Evolutionary conservation across 345 rosid species (phyloP).

Genomic region (Laguncularia racemosa): DNA sequence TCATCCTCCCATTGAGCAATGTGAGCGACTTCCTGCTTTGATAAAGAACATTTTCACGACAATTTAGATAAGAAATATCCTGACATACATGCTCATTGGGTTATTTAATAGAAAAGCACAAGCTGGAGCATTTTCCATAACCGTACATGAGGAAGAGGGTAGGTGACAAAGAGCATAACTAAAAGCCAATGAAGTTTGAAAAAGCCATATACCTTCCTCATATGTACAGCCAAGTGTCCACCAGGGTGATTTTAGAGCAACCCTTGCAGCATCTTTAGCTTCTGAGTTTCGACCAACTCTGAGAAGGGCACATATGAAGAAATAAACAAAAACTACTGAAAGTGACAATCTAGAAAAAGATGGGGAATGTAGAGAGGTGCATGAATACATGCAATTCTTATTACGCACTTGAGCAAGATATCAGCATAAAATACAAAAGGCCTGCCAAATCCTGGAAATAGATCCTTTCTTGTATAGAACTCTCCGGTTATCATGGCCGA

Average conservation of each 20-base stretch:
- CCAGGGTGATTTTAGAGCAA: constrained; percentile 82
- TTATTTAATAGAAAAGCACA: too few species aligned
- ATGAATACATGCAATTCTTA: background rate
- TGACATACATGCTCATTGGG: too few species aligned
- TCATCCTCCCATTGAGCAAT: constrained; percentile 92
- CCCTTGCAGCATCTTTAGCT: constrained; percentile 89
- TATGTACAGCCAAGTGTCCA: constrained; percentile 85
- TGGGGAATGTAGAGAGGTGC: too few species aligned
- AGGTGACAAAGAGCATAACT: constrained; percentile 1
- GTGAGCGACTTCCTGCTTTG: constrained; percentile 53
- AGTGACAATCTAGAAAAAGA: too few species aligned
- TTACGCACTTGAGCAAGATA: constrained; percentile 55
- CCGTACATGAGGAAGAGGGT: too few species aligned
- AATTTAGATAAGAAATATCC: background rate
- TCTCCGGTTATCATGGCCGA: constrained; percentile 89
- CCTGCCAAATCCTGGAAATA: constrained; percentile 87
- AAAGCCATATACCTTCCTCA: constrained; percentile 43
- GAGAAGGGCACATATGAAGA: constrained; percentile 8
- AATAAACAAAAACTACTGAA: too few species aligned
- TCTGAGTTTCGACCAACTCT: constrained; percentile 69
- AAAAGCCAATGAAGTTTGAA: background rate
- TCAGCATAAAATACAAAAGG: constrained; percentile 83
- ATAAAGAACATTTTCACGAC: constrained; percentile 1
- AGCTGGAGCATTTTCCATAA: too few species aligned
- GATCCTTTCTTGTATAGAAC: constrained; percentile 67